Percentiles rank a stretch among this genome's conserved stretches.
phyloP scores from a whole-genome alignment of 2,329 filamentous ascomycete species.

The Fusarium brachygibbosum region DNA sequence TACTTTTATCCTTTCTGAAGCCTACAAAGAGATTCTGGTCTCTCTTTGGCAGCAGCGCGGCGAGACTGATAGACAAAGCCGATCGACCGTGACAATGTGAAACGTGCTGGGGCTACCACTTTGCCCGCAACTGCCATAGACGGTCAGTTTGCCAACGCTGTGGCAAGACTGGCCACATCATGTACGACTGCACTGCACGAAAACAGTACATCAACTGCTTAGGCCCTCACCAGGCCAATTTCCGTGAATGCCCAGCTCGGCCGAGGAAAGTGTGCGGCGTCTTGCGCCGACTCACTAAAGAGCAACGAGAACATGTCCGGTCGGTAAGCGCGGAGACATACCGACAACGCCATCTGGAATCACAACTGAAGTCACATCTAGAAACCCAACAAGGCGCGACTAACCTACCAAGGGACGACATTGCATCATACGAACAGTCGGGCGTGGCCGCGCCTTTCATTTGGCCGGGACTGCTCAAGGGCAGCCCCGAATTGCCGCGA shows the following conservation, averaged over 20 bases:
- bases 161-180: conserved; percentile 12
- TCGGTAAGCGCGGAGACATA: too few species aligned
- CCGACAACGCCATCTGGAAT: too few species aligned
- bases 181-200: conserved; percentile 8
- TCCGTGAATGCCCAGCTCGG: conserved; percentile 1
- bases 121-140: not conserved
- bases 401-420: too few species aligned
- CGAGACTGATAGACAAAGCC: not conserved
- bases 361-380: too few species aligned
- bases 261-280: not conserved
- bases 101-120: not conserved
- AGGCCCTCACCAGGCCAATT: conserved; percentile 3
- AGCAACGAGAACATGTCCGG: not conserved
- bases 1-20: conserved; percentile 32
- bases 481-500: too few species aligned
- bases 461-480: too few species aligned
- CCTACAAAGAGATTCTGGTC: conserved; percentile 29
- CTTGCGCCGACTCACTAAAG: not conserved
- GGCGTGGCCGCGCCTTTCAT: too few species aligned
- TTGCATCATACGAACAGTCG: too few species aligned
- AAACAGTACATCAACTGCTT: conserved; percentile 20
- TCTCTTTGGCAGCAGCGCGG: not conserved
- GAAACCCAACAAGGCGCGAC: too few species aligned
- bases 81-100: not conserved
- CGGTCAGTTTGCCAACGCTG: not conserved